These are phyloP conservation scores for Colletotrichum tropicale DNA, from an alignment of 2,329 filamentous ascomycete species.

Conservation along the genomic window DNA sequence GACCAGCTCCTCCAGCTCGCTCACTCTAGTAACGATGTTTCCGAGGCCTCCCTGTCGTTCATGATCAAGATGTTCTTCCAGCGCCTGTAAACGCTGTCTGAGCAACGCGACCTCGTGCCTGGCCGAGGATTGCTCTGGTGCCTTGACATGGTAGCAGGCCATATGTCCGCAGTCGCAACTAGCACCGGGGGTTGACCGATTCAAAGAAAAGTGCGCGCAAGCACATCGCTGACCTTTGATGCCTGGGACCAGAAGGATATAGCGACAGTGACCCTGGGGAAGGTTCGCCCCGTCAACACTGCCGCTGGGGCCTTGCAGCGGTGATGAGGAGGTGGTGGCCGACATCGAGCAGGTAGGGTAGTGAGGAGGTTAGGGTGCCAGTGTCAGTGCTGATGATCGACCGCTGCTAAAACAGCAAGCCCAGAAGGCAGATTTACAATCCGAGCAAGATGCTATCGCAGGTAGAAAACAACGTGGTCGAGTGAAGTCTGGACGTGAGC, in stretches of 20 bases:
- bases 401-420: background rate
- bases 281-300: slow-evolving; percentile 49
- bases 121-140: slow-evolving; percentile 47
- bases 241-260: slow-evolving; percentile 61
- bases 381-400: background rate
- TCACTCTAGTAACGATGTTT: slow-evolving; percentile 47
- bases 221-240: slow-evolving; percentile 63
- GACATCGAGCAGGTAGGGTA: slow-evolving; percentile 24
- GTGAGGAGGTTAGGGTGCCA: background rate
- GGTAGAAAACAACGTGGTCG: background rate
- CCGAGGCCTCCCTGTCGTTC: slow-evolving; percentile 41
- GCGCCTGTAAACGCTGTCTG: slow-evolving; percentile 45
- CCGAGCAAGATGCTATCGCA: background rate
- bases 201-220: slow-evolving; percentile 62
- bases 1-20: slow-evolving; percentile 57
- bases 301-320: slow-evolving; percentile 25
- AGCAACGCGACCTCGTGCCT: slow-evolving; percentile 54
- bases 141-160: slow-evolving; percentile 61
- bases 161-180: slow-evolving; percentile 65
- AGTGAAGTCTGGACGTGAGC: background rate
- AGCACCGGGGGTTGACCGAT: slow-evolving; percentile 56
- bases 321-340: slow-evolving; percentile 29
- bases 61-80: slow-evolving; percentile 48
- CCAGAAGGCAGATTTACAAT: background rate
- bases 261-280: slow-evolving; percentile 63